phyloP scores from a whole-genome alignment of 805 yeast genomes.

The Schwanniomyces polymorphus region DNA sequence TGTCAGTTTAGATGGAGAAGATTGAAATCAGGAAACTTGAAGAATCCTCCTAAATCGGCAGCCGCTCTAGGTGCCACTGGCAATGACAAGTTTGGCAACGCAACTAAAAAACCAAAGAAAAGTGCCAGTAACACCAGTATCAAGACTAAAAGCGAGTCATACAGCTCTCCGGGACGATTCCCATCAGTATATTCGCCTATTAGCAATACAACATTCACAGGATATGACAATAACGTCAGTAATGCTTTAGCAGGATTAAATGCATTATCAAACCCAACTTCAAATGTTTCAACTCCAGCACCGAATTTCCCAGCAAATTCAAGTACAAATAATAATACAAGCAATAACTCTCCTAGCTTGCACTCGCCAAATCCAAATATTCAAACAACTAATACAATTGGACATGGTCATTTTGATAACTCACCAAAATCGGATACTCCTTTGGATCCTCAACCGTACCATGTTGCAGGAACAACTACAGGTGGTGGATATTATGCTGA shows the following conservation, averaged over 20 bases:
- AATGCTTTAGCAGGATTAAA: slow-evolving; percentile 46
- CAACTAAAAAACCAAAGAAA: slow-evolving; percentile 7
- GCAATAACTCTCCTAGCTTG: slow-evolving; percentile 10
- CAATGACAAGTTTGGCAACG: not conserved
- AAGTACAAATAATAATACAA: slow-evolving; percentile 17
- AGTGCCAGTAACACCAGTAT: not conserved
- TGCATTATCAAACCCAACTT: slow-evolving; percentile 37
- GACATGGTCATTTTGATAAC: slow-evolving; percentile 14
- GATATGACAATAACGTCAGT: slow-evolving; percentile 39
- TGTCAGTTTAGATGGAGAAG: slow-evolving; percentile 50
- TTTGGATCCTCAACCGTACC: slow-evolving; percentile 6
- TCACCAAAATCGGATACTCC: slow-evolving; percentile 23
- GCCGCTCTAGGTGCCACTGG: slow-evolving; percentile 7
- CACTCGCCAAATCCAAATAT: slow-evolving; percentile 17
- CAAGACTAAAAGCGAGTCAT: not conserved
- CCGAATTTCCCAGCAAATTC: slow-evolving; percentile 14
- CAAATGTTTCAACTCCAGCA: slow-evolving; percentile 26
- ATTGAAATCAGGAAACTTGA: slow-evolving; percentile 42
- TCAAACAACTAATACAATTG: slow-evolving; percentile 7
- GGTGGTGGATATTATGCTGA: slow-evolving; percentile 39
- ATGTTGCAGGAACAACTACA: slow-evolving; percentile 4
- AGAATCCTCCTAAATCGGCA: slow-evolving; percentile 44
- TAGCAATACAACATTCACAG: slow-evolving; percentile 36
- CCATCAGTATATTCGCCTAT: slow-evolving; percentile 36
- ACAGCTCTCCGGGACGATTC: slow-evolving; percentile 13